Conservation (phyloP, 2,329 filamentous ascomycete genomes). For the Calonectria fujianensis region DNA sequence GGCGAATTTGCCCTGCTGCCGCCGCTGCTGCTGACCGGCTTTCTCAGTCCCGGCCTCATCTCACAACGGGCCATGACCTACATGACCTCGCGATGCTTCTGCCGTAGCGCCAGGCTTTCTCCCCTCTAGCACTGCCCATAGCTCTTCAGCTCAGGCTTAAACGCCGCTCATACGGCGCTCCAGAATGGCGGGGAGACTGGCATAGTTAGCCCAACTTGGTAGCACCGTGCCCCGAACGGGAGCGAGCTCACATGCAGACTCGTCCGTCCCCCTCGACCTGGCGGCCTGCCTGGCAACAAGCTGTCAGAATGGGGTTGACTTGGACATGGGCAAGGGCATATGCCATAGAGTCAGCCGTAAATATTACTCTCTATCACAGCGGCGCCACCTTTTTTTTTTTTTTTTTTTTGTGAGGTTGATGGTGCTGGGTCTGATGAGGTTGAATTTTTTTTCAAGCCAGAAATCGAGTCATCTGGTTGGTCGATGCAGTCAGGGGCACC, state of each 20-base stretch:
- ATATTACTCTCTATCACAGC: background rate
- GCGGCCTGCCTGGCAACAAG: slow-evolving; percentile 10
- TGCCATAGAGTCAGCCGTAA: background rate
- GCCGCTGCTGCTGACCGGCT: slow-evolving; percentile 12
- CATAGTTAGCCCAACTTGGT: slow-evolving; percentile 33
- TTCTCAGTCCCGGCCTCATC: slow-evolving; percentile 15
- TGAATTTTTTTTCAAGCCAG: background rate
- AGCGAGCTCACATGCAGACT: slow-evolving; percentile 13
- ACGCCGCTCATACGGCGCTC: slow-evolving; percentile 26
- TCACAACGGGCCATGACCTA: slow-evolving; percentile 11
- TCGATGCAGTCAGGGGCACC: slow-evolving; percentile 20
- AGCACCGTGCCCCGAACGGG: slow-evolving; percentile 20
- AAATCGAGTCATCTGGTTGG: slow-evolving; percentile 19
- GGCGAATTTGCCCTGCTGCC: slow-evolving; percentile 4
- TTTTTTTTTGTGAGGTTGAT: background rate
- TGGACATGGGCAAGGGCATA: background rate
- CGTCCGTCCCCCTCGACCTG: slow-evolving; percentile 11
- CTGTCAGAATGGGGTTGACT: slow-evolving; percentile 3
- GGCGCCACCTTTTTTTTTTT: background rate
- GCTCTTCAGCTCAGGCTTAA: slow-evolving; percentile 37
- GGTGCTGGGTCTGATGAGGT: background rate
- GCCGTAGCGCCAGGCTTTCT: slow-evolving; percentile 34
- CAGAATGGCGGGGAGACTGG: slow-evolving; percentile 22
- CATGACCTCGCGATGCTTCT: slow-evolving; percentile 1
- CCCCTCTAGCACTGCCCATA: slow-evolving; percentile 26